These are phyloP conservation scores for Ascosphaera aggregata DNA, from an alignment of 2,329 filamentous ascomycete genomes.

Conservation along the genomic window DNA sequence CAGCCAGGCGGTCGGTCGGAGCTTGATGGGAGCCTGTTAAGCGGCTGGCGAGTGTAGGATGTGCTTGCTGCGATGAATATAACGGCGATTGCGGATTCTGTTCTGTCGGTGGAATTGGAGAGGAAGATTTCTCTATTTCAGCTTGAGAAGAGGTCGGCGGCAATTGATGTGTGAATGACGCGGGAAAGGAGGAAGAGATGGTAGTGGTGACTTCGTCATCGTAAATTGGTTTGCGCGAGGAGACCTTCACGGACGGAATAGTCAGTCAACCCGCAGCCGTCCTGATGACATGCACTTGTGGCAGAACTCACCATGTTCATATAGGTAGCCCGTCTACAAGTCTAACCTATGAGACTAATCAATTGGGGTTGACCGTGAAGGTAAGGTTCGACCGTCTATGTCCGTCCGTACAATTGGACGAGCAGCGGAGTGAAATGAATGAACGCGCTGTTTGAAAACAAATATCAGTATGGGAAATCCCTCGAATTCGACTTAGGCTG, in stretches of 20 bases:
- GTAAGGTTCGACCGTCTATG: no score
- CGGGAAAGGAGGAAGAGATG: no score
- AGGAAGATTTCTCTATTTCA: background rate
- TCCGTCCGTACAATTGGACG: no score
- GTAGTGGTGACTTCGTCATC: conserved; percentile 5
- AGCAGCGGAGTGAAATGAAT: no score
- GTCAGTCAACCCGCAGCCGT: background rate
- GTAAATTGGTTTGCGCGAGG: conserved; percentile 7
- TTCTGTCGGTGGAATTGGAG: conserved; percentile 1
- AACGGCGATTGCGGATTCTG: conserved; percentile 1
- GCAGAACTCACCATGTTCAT: no score
- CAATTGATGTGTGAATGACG: background rate
- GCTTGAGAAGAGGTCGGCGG: background rate
- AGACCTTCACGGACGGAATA: conserved; percentile 1
- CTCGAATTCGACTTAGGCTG: no score
- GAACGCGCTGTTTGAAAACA: no score
- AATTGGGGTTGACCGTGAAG: no score
- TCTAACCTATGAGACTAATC: no score
- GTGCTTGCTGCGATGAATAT: conserved; percentile 1
- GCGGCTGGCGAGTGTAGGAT: background rate
- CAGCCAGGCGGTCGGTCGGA: conserved; percentile 72
- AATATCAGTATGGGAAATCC: no score
- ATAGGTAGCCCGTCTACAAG: no score
- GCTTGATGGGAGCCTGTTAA: conserved; percentile 21
- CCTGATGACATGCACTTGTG: background rate